These are phyloP conservation scores for Flaveria sonorensis DNA, from an alignment of 129 eudicot species.

Conservation along the genomic window DNA sequence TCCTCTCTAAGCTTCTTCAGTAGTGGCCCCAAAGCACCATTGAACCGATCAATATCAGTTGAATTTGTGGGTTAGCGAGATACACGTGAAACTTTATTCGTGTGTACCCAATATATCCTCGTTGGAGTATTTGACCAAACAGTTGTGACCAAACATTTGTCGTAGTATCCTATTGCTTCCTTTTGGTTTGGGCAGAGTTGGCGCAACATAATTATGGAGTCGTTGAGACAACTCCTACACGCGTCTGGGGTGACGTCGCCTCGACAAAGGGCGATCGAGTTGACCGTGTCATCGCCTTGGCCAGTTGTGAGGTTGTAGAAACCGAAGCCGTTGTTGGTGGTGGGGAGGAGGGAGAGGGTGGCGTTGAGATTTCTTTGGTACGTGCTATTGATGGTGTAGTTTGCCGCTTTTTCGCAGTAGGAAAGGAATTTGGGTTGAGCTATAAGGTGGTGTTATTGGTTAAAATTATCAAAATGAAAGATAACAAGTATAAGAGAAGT, in stretches of 20 bases:
- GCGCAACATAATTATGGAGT: constrained; percentile 2
- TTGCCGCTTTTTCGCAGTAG: not conserved
- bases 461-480: not conserved
- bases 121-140: constrained; percentile 46
- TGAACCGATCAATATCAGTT: constrained; percentile 10
- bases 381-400: not conserved
- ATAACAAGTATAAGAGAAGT: not conserved
- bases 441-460: not conserved
- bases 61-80: not conserved
- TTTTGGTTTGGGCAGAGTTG: constrained; percentile 35
- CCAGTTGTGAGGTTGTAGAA: constrained; percentile 38
- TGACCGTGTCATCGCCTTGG: constrained; percentile 21
- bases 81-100: not conserved
- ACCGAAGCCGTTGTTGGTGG: constrained; percentile 19
- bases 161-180: constrained; percentile 38
- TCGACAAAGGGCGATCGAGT: constrained; percentile 44
- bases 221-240: constrained; percentile 35
- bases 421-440: constrained; percentile 17
- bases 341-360: not conserved
- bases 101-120: constrained; percentile 7
- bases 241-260: constrained; percentile 34
- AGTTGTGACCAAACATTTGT: no score
- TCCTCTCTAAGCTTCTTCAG: not conserved
- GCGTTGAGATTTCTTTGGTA: not conserved
- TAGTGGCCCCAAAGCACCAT: constrained; percentile 5